Evolutionary conservation across 441 rosid species (phyloP), one percentile per base, ranked within the genome.

Genomic region (Francoa sonchifolia): DNA sequence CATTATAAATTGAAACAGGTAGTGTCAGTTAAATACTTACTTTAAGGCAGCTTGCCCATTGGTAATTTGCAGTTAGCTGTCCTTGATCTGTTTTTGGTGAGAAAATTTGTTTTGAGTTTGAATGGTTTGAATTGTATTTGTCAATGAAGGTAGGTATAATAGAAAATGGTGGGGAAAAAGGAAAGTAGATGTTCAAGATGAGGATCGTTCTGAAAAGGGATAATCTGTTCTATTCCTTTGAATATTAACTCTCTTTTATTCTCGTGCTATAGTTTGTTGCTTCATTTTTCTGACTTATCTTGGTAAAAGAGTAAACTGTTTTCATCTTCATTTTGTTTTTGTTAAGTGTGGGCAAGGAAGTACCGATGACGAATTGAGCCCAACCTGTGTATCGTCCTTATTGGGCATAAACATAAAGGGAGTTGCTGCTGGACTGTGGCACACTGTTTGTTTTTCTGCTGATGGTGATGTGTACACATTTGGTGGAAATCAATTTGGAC

Each of bases 401-500:
- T 47, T 83, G 73, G 94, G 96, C 56, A 66, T 92, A 57, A 58
- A 52, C 52, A 72, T 92, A 54, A 74, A 59, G 35, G 75, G 67
- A 28, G 84, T 92, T 33, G 82, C 95, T 32, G 94, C 92, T 1
- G 99, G 99, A 41, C 69, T 92, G 16, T 86, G 99, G 99, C 99
- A 92, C 62, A 83, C 96, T 3, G 55, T 79, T 43, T 92, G 99
- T 34, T 44, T 81, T 55, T 86, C 99, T 27, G 58, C 79, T 12
- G 86, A 87, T 37, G 96, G 99, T 23, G 92, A 71, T 61, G 84
- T 79, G 50, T 92, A 92, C 48, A 58, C 84, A 0, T 87, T 92
- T 67, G 99, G 99, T 13, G 96, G 99, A 57, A 92, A 92, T 63
- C 99, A 92, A 63, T 92, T 92, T 65, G 94, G 97, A 37, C 99